A percentile compares a stretch with the other conserved stretches of the same genome.
Conservation (phyloP, 106 monocot genomes). For the Hemerocallis citrina region DNA sequence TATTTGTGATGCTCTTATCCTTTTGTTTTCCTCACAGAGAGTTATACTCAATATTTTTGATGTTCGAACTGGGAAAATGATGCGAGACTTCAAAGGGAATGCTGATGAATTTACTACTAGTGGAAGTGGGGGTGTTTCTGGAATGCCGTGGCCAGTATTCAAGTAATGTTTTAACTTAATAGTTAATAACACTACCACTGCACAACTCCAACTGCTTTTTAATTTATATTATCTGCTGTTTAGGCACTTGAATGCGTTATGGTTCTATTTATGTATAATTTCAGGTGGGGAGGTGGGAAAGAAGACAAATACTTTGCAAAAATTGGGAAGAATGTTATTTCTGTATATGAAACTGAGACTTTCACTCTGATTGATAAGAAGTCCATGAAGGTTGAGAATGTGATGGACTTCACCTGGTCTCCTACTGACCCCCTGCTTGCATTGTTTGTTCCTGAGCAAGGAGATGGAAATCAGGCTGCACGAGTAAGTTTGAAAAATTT, state of each 20-base stretch:
- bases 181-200: background rate
- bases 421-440: slow-evolving; percentile 81
- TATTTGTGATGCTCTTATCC: too few species aligned
- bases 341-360: slow-evolving; percentile 86
- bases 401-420: slow-evolving; percentile 84
- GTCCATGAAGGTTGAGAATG: slow-evolving; percentile 81
- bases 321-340: slow-evolving; percentile 83
- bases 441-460: slow-evolving; percentile 70
- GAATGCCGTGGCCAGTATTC: slow-evolving; percentile 87
- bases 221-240: background rate
- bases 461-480: slow-evolving; percentile 85
- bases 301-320: slow-evolving; percentile 96
- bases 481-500: slow-evolving; percentile 40
- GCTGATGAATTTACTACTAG: slow-evolving; percentile 70
- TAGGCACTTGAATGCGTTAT: background rate
- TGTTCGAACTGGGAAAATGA: slow-evolving; percentile 70
- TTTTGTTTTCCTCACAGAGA: too few species aligned
- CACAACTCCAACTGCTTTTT: too few species aligned
- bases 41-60: too few species aligned
- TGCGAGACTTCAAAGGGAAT: slow-evolving; percentile 92
- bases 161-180: slow-evolving; percentile 32
- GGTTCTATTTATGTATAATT: background rate
- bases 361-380: slow-evolving; percentile 92
- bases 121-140: slow-evolving; percentile 59
- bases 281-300: slow-evolving; percentile 86